phyloP scores from a whole-genome alignment of 2,329 filamentous ascomycete genomes.

The Monosporascus sp. region DNA sequence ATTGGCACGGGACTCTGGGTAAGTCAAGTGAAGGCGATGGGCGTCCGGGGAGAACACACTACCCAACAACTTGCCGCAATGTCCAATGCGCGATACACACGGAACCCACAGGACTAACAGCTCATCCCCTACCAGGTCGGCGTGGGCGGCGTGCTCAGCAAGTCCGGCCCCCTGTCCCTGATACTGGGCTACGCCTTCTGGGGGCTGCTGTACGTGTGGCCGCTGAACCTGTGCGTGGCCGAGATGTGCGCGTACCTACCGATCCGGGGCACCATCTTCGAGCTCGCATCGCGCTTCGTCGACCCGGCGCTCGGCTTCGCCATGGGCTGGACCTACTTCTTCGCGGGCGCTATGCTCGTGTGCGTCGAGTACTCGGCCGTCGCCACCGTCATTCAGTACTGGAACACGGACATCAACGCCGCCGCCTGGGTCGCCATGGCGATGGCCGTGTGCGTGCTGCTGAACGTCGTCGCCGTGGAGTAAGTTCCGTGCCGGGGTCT shows the following conservation, averaged over 20 bases:
- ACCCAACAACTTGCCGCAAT: too few species aligned
- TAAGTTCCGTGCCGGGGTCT: conserved; percentile 15
- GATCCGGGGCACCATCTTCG: conserved; percentile 48
- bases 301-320: conserved; percentile 54
- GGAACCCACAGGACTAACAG: neutral
- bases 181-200: conserved; percentile 40
- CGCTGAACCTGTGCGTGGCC: conserved; percentile 41
- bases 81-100: too few species aligned
- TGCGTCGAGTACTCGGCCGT: conserved; percentile 41
- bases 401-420: conserved; percentile 36
- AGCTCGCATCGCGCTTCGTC: conserved; percentile 49
- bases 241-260: conserved; percentile 56
- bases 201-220: conserved; percentile 40
- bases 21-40: conserved; percentile 1
- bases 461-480: conserved; percentile 44
- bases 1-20: conserved; percentile 41
- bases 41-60: too few species aligned
- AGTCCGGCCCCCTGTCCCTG: conserved; percentile 38
- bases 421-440: conserved; percentile 46
- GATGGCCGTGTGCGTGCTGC: conserved; percentile 38
- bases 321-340: conserved; percentile 48
- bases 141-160: conserved; percentile 36
- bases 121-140: conserved; percentile 25
- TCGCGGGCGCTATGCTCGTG: conserved; percentile 39
- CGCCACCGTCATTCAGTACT: conserved; percentile 40